Base-by-base conservation (phyloP, 495 filamentous ascomycete species). In the Hypoxylon lienhwacheense region DNA sequence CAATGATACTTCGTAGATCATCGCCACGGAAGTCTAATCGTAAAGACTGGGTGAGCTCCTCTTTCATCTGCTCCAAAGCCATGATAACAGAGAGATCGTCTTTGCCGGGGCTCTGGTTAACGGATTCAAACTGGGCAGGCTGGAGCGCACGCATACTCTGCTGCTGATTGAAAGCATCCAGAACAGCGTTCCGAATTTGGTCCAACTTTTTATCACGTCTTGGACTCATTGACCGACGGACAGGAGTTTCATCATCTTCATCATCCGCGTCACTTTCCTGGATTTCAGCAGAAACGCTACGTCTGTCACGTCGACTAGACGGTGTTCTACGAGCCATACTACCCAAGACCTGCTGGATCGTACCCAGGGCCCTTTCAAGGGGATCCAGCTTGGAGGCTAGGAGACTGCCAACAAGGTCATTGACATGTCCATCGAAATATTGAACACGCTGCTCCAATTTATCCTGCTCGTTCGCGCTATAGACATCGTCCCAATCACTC, bases 181-280 rank as follows among this genome's bases (percentile, higher is more conserved):
- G 69, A n/a, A 97, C 77, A 36, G 85, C 83, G 29, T 76, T 76
- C 59, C 87, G 89, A 57, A 97, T 84, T 73, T 90, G 89, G 55
- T 96, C 90, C 47, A 91, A 66, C 61, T 82, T 91, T 37, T 85
- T 84, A 57, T 95, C 88, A 39, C 83, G 79, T 56, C 80, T 82
- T 6, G 84, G 83, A 47, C 80, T 84, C 53, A 79, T 68, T 5
- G 88, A 85, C 11, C 80, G 84, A 10, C 86, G 82, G 22, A 79
- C 75, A 17, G 81, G 81, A 12, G 80, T 70, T 5, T 82, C 85
- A 17, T 95, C 90, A 60, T 95, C 91, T 64, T 96, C 91, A 55
- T 97, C 93, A 56, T 97, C 93, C 1, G 92, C 93, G 71, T 97
- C 93, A 51, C 91, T 96, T 37, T 91, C 79, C 37, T 83, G 82